These are phyloP conservation scores for Filosporella fistucella DNA, from an alignment of 495 filamentous ascomycete genomes.

Conservation along the genomic window DNA sequence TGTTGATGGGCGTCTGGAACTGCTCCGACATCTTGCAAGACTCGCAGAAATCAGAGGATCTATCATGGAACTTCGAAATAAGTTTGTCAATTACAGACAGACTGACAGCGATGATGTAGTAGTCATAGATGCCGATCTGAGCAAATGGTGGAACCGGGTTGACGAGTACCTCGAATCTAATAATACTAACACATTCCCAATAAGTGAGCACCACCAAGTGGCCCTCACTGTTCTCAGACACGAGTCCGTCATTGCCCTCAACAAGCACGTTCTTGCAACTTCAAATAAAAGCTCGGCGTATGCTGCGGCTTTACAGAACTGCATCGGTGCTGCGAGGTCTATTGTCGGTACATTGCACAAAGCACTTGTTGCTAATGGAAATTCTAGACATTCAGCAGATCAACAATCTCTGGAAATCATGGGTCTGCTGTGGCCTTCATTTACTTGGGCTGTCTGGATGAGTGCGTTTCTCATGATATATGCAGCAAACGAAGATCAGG, in stretches of 20 bases:
- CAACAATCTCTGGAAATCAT: slow-evolving; percentile 6
- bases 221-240: slow-evolving; percentile 34
- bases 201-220: slow-evolving; percentile 30
- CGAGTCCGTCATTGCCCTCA: slow-evolving; percentile 41
- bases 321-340: slow-evolving; percentile 38
- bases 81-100: slow-evolving; percentile 37
- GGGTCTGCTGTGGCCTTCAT: slow-evolving; percentile 40
- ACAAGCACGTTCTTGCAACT: slow-evolving; percentile 36
- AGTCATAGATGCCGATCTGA: slow-evolving; percentile 33
- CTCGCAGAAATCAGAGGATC: slow-evolving; percentile 38
- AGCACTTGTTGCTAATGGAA: slow-evolving; percentile 24
- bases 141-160: slow-evolving; percentile 43
- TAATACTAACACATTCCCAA: slow-evolving; percentile 18
- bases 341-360: slow-evolving; percentile 31
- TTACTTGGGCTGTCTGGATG: slow-evolving; percentile 47
- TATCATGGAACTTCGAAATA: slow-evolving; percentile 42
- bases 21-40: slow-evolving; percentile 35
- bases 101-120: slow-evolving; percentile 30
- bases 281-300: slow-evolving; percentile 34
- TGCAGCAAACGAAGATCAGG: slow-evolving; percentile 36
- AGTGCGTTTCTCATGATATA: slow-evolving; percentile 42
- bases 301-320: slow-evolving; percentile 37
- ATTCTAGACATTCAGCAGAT: not conserved
- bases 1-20: slow-evolving; percentile 25
- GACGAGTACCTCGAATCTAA: slow-evolving; percentile 37